These are phyloP conservation scores for Urochloa ruziziensis DNA, from an alignment of 176 grass and related monocot species.

Conservation along the genomic window DNA sequence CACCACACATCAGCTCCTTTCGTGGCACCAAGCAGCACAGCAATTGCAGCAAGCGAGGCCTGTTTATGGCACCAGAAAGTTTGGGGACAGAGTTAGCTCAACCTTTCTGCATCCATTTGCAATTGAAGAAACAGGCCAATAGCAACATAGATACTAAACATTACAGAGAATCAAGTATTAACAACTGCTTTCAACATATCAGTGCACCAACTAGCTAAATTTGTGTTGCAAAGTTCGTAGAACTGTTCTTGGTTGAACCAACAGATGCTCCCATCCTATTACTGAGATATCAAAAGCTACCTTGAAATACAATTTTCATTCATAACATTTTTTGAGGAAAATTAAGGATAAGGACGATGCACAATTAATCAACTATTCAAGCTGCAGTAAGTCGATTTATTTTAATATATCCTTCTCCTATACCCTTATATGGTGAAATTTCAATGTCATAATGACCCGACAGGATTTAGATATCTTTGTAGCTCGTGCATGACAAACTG, in stretches of 20 bases:
- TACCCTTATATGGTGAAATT: background rate
- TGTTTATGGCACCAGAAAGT: conserved; percentile 42
- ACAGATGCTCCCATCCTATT: background rate
- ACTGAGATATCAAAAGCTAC: background rate
- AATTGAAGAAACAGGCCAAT: background rate
- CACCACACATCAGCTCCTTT: conserved; percentile 64
- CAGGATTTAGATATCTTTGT: background rate
- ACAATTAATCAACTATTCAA: background rate
- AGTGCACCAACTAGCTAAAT: background rate
- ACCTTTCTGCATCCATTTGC: background rate
- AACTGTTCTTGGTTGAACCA: background rate
- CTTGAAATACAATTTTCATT: background rate
- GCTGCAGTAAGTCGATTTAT: background rate
- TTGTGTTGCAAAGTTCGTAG: background rate
- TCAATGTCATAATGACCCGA: background rate
- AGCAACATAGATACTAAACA: background rate
- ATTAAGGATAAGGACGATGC: background rate
- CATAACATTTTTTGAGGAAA: background rate
- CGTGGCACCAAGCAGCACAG: conserved; percentile 59
- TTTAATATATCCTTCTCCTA: conserved; percentile 2
- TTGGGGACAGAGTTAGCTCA: conserved; percentile 15
- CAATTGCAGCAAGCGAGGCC: conserved; percentile 69
- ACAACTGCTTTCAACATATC: background rate
- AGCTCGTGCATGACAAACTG: background rate
- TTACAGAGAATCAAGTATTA: conserved; percentile 13